Percentiles rank a stretch among this genome's conserved stretches.
Conservation (phyloP, 164 flowering plant genomes). For the grape (Vitis vinifera) region DNA sequence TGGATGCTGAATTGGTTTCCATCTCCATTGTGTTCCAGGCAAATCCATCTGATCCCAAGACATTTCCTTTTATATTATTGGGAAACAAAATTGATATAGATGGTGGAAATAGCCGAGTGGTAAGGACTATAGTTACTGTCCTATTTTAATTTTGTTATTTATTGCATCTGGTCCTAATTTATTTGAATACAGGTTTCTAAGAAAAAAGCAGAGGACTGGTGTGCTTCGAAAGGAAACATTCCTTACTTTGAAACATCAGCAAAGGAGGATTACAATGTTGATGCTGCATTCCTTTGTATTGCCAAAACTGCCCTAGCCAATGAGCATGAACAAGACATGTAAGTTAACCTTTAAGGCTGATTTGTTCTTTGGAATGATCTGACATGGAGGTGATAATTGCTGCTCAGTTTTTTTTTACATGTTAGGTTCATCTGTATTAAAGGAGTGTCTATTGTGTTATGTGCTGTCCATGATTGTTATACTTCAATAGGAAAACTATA, state of each 20-base stretch:
- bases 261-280: conserved; percentile 90
- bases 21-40: conserved; percentile 50
- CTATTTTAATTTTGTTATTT: neutral
- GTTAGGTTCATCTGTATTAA: neutral
- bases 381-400: neutral
- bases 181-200: conserved; percentile 72
- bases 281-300: conserved; percentile 76
- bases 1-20: conserved; percentile 4
- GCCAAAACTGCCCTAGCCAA: conserved; percentile 82
- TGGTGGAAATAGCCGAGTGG: conserved; percentile 98
- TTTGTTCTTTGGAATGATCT: neutral
- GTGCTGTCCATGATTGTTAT: no score
- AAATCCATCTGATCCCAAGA: conserved; percentile 69
- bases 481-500: no score
- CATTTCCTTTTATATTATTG: conserved; percentile 82
- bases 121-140: conserved; percentile 25
- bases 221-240: conserved; percentile 83
- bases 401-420: neutral
- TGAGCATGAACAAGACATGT: conserved; percentile 88
- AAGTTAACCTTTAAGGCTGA: conserved; percentile 30
- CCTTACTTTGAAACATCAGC: conserved; percentile 97
- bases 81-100: conserved; percentile 94
- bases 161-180: conserved; percentile 2
- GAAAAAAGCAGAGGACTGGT: conserved; percentile 95
- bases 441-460: no score